Base-by-base conservation (phyloP, 2,329 filamentous ascomycete species). In the Pseudocercospora pini-densiflorae region DNA sequence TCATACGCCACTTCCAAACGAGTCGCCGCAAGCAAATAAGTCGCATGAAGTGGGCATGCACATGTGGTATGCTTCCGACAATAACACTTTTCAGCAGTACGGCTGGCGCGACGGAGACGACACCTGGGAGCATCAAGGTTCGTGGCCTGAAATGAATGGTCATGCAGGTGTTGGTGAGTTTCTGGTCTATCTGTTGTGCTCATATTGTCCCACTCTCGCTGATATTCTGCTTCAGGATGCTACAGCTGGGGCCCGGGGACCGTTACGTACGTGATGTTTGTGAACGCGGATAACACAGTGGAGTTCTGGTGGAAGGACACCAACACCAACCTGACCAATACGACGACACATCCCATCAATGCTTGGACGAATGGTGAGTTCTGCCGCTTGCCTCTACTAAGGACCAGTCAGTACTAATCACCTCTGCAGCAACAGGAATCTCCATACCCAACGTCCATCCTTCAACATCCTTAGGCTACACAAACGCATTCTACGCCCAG, bases 281-380 rank as follows among this genome's bases (percentile, higher is more conserved):
- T 80, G 14, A 80, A 81, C 63, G 63, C 74, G 12, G 40, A 78
- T 5, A 79, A 81, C 65, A 73, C 75, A 3, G 75, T 80, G 1
- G 79, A 82, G 58, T 75, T 83, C 33, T 81, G 76, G 70, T 83
- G 81, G 81, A 81, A 79, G 68, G 81, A 83, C 62, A 79, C 78
- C 1, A 78, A 82, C 65, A 75, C 71, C 5, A 80, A 71, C 5
- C 59, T 72, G 2, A 67, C 68, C 0, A 72, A 74, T 3, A 77
- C 73, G 0, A 68, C 73, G 5, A 40, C 63, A 0, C 81, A 82
- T 58, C 80, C 79, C 0, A 78, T 81, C 70, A 82, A 82, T 43
- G 66, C 71, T 2, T 82, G 80, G 79, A 73, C 70, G 6, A 74
- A 76, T 19, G 64, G 71, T 74, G 49, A 70, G 72, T 64, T 21